A percentile compares a stretch with the other conserved stretches of the same genome.
Evolutionary conservation across 2,329 filamentous ascomycete species (phyloP).

Genomic region (Thielaviopsis populi): DNA sequence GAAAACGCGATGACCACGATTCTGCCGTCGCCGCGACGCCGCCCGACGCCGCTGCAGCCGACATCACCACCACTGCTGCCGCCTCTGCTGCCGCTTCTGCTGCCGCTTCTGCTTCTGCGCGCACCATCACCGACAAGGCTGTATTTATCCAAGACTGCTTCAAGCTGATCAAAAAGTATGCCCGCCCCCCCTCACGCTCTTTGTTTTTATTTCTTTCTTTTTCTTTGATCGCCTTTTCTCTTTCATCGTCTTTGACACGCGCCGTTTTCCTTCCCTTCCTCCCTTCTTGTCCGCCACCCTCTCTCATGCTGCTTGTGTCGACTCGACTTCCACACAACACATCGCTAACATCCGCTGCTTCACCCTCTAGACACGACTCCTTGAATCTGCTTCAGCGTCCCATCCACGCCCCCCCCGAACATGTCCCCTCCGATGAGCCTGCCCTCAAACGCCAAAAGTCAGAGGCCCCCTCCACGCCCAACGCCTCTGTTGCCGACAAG

Average conservation of each 20-base stretch:
- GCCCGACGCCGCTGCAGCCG: constrained; percentile 22
- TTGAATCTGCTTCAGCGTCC: constrained; percentile 23
- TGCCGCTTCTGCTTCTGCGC: constrained; percentile 3
- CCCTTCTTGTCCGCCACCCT: background rate
- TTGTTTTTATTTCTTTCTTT: constrained; percentile 7
- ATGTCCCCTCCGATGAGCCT: constrained; percentile 36
- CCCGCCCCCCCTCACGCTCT: too few relatives aligned
- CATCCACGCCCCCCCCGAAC: constrained; percentile 39
- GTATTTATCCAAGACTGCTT: constrained; percentile 28
- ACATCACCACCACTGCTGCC: constrained; percentile 22
- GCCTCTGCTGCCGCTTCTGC: constrained; percentile 2
- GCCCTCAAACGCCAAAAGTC: constrained; percentile 47
- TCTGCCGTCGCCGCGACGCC: background rate
- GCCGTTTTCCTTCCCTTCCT: background rate
- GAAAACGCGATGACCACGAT: constrained; percentile 39
- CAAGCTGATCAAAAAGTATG: constrained; percentile 28
- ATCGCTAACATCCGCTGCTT: background rate
- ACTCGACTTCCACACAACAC: background rate
- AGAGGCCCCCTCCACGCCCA: constrained; percentile 26
- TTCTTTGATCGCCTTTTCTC: background rate
- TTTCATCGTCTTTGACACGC: background rate
- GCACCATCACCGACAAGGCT: constrained; percentile 20
- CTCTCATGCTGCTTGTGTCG: background rate
- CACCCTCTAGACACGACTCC: constrained; percentile 34
- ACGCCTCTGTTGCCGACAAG: constrained; percentile 39